phyloP scores from a whole-genome alignment of 2,329 filamentous ascomycete genomes.

The Clonostachys byssicola region DNA sequence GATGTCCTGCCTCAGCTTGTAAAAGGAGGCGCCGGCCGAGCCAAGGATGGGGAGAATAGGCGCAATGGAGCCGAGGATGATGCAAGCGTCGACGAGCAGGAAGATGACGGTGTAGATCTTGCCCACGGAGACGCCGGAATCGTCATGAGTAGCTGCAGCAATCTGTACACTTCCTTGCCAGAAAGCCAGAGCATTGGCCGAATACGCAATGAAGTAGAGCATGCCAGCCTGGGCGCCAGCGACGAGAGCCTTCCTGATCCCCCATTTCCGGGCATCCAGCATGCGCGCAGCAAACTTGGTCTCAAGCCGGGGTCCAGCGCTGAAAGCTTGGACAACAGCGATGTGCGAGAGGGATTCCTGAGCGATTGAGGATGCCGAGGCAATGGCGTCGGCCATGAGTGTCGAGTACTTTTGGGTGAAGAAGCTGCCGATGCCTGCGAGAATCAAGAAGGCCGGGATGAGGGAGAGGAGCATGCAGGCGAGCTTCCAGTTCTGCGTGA shows the following conservation, averaged over 20 bases:
- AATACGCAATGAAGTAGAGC: conserved; percentile 65
- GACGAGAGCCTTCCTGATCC: conserved; percentile 52
- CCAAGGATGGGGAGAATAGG: conserved; percentile 60
- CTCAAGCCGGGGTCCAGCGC: conserved; percentile 54
- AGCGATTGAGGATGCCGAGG: conserved; percentile 56
- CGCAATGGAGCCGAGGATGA: conserved; percentile 59
- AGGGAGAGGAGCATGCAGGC: conserved; percentile 61
- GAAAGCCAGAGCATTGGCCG: conserved; percentile 63
- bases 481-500: conserved; percentile 57
- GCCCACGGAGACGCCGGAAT: conserved; percentile 30
- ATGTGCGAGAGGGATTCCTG: conserved; percentile 59
- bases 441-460: conserved; percentile 58
- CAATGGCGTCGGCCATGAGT: conserved; percentile 47
- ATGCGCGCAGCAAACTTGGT: conserved; percentile 52
- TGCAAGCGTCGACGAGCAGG: conserved; percentile 58
- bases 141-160: conserved; percentile 26
- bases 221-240: conserved; percentile 55
- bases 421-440: conserved; percentile 50
- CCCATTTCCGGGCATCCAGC: conserved; percentile 41
- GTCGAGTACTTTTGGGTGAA: conserved; percentile 48
- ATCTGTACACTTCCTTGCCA: conserved; percentile 60
- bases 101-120: conserved; percentile 62
- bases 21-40: conserved; percentile 51
- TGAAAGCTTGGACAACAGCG: conserved; percentile 59
- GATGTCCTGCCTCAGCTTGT: conserved; percentile 55